Percentiles rank a stretch among this genome's conserved stretches.
Evolutionary conservation across 2,329 filamentous ascomycete species (phyloP).

Genomic region (Colletotrichum truncatum): DNA sequence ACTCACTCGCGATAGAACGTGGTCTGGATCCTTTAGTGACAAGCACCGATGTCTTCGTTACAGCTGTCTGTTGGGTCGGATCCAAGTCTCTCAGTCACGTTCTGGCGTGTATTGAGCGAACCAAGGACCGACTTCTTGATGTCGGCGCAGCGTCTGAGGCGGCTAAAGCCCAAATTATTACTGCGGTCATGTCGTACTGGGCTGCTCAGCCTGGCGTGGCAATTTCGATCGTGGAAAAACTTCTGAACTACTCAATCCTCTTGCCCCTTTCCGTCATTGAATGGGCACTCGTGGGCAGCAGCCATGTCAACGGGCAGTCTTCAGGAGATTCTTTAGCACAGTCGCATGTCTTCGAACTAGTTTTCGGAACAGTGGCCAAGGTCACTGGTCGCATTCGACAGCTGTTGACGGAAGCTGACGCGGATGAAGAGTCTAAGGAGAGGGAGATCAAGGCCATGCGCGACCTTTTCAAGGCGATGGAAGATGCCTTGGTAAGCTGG

Average conservation of each 20-base stretch:
- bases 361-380: constrained; percentile 88
- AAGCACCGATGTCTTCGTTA: constrained; percentile 95
- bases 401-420: constrained; percentile 64
- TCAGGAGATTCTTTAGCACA: constrained; percentile 76
- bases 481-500: constrained; percentile 79
- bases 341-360: constrained; percentile 87
- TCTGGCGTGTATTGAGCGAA: constrained; percentile 93
- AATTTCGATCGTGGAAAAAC: constrained; percentile 92
- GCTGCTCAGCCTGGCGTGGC: constrained; percentile 90
- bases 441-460: constrained; percentile 80
- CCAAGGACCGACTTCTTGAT: constrained; percentile 86
- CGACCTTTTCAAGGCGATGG: constrained; percentile 81
- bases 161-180: constrained; percentile 87
- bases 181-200: constrained; percentile 93
- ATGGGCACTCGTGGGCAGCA: constrained; percentile 79
- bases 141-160: constrained; percentile 79
- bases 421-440: constrained; percentile 71
- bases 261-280: constrained; percentile 86
- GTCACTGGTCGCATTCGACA: constrained; percentile 88
- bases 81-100: constrained; percentile 97
- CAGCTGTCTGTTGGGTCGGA: constrained; percentile 90
- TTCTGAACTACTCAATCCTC: constrained; percentile 96
- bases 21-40: constrained; percentile 82
- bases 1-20: constrained; percentile 76
- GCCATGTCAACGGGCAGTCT: constrained; percentile 57